A percentile compares a stretch with the other conserved stretches of the same genome.
Conservation (phyloP, 495 filamentous ascomycete genomes). For the Parathielavia hyrcaniae region DNA sequence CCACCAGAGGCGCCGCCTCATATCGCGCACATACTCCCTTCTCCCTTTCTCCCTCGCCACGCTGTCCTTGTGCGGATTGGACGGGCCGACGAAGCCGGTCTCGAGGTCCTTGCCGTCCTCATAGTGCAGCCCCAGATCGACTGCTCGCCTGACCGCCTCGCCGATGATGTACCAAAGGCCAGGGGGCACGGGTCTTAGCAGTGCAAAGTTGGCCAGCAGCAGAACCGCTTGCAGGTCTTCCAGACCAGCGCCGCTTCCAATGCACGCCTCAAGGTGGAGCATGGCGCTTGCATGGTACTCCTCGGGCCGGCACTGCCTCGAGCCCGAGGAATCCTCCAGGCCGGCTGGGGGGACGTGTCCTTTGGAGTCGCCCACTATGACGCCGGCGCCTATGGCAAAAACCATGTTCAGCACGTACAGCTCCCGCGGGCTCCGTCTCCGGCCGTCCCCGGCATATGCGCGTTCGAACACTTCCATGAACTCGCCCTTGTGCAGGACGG, state of each 20-base stretch:
- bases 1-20: slow-evolving; percentile 90
- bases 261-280: slow-evolving; percentile 79
- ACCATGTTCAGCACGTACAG: slow-evolving; percentile 93
- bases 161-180: slow-evolving; percentile 97
- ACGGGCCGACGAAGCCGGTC: slow-evolving; percentile 17
- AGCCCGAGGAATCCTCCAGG: slow-evolving; percentile 15
- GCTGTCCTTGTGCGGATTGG: slow-evolving; percentile 26
- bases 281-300: slow-evolving; percentile 95
- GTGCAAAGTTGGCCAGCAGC: slow-evolving; percentile 81
- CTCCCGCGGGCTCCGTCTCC: slow-evolving; percentile 69
- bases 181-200: slow-evolving; percentile 84
- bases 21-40: slow-evolving; percentile 78
- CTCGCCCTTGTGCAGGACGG: slow-evolving; percentile 78
- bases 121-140: slow-evolving; percentile 88
- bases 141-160: slow-evolving; percentile 80
- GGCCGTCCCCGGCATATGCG: slow-evolving; percentile 64
- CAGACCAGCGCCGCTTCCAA: slow-evolving; percentile 71
- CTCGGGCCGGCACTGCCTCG: slow-evolving; percentile 75
- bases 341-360: slow-evolving; percentile 16
- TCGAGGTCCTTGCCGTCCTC: slow-evolving; percentile 74
- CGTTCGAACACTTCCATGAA: slow-evolving; percentile 79
- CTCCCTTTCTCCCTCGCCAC: slow-evolving; percentile 56
- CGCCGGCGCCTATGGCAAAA: slow-evolving; percentile 92
- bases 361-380: slow-evolving; percentile 65
- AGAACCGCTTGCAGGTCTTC: slow-evolving; percentile 92